Evolutionary conservation across 1,284 basidiomycete species (phyloP).

Genomic region (Ceratobasidium sp.): DNA sequence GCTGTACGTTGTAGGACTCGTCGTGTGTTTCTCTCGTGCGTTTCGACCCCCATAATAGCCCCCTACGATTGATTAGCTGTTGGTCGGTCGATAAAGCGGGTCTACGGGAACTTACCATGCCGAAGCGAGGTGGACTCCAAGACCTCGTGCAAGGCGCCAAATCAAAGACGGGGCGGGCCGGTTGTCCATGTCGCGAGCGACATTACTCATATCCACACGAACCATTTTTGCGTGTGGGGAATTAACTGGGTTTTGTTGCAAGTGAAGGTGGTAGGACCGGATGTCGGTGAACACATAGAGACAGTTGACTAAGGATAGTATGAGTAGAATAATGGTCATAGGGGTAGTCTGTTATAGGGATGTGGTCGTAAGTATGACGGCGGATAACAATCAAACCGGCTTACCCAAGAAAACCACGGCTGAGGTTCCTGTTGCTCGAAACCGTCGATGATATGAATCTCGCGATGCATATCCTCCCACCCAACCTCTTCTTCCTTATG

Average conservation of each 20-base stretch:
- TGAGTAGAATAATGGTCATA: slow-evolving; percentile 53
- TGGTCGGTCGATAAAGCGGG: no score
- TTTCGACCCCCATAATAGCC: slow-evolving; percentile 68
- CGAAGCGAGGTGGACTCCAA: slow-evolving; percentile 55
- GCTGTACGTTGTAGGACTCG: slow-evolving; percentile 59
- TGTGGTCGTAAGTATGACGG: slow-evolving; percentile 57
- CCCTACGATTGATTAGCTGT: slow-evolving; percentile 53
- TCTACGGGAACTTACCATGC: no score
- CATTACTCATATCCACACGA: slow-evolving; percentile 31
- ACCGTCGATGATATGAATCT: slow-evolving; percentile 49
- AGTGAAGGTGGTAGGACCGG: slow-evolving; percentile 48
- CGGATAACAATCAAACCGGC: slow-evolving; percentile 64
- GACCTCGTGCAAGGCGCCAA: slow-evolving; percentile 60
- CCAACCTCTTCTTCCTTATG: slow-evolving; percentile 67
- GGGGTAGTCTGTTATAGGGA: slow-evolving; percentile 59
- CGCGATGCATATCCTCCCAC: slow-evolving; percentile 71
- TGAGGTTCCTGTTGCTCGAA: slow-evolving; percentile 59
- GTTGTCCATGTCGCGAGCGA: slow-evolving; percentile 32
- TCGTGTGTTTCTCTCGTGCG: slow-evolving; percentile 54
- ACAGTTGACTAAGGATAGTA: slow-evolving; percentile 47
- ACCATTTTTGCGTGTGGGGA: slow-evolving; percentile 42
- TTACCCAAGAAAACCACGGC: slow-evolving; percentile 82
- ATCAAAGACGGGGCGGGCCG: slow-evolving; percentile 26
- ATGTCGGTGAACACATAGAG: slow-evolving; percentile 47
- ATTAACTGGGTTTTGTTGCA: slow-evolving; percentile 42